These are phyloP conservation scores for Malbranchea zuffiana DNA, from an alignment of 2,329 filamentous ascomycete genomes.

Conservation along the genomic window DNA sequence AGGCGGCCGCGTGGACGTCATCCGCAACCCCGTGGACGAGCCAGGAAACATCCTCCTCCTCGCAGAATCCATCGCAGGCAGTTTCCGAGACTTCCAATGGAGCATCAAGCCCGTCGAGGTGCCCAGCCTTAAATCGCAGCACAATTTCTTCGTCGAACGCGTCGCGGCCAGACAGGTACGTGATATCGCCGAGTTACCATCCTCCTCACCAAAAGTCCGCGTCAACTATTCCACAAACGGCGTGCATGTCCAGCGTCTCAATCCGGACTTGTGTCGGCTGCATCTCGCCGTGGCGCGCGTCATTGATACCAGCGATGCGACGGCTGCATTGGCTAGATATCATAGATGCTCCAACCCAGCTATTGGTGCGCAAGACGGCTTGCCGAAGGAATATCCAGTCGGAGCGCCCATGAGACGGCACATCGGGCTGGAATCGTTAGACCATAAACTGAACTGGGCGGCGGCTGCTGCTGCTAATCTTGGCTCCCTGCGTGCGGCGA, in stretches of 20 bases:
- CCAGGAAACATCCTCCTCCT: conserved; percentile 4
- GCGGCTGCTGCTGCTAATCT: too few relatives aligned
- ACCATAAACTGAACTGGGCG: too few relatives aligned
- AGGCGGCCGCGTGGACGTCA: conserved; percentile 2
- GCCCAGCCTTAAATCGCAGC: neutral
- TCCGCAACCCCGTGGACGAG: neutral
- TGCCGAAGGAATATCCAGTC: too few relatives aligned
- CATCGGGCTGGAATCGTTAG: too few relatives aligned
- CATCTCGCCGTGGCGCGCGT: conserved; percentile 1
- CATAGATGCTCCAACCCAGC: too few relatives aligned
- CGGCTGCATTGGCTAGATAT: neutral
- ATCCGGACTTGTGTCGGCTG: neutral
- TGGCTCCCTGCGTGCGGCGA: too few relatives aligned
- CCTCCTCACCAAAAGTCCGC: neutral
- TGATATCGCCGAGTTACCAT: conserved; percentile 1
- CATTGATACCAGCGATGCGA: neutral
- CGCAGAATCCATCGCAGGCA: neutral
- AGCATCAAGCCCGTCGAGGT: neutral
- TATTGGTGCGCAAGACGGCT: too few relatives aligned
- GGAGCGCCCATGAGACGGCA: too few relatives aligned
- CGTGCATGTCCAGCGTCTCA: neutral
- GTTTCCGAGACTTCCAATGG: conserved; percentile 6
- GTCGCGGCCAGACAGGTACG: neutral
- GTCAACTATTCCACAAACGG: neutral
- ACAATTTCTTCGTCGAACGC: conserved; percentile 2